phyloP scores from a whole-genome alignment of 768 basidiomycete species.

The Leccinellum albellum region DNA sequence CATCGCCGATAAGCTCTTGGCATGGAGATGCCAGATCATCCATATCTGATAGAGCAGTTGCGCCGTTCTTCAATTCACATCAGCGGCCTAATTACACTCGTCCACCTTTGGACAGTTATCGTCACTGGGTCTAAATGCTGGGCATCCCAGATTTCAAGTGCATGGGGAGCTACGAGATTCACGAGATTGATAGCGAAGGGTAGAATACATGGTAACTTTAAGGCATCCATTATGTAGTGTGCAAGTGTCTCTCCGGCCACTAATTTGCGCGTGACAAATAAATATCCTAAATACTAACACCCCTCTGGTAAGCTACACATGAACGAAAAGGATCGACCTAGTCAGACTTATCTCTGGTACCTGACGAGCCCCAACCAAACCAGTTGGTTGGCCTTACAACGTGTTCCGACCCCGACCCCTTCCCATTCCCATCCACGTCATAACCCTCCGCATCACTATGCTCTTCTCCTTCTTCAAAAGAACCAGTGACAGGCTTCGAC shows the following conservation, averaged over 20 bases:
- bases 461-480: slow-evolving; percentile 55
- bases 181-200: not conserved
- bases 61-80: not conserved
- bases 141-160: not conserved
- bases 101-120: not conserved
- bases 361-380: slow-evolving; percentile 33
- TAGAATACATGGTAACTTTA: too few relatives aligned
- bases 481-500: slow-evolving; percentile 33
- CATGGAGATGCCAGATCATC: not conserved
- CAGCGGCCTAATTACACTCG: not conserved
- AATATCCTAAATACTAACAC: slow-evolving; percentile 7
- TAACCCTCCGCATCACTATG: slow-evolving; percentile 69
- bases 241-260: not conserved
- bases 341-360: slow-evolving; percentile 20
- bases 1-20: slow-evolving; percentile 1
- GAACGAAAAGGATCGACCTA: not conserved
- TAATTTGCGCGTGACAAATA: not conserved
- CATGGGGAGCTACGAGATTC: not conserved
- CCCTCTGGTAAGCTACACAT: slow-evolving; percentile 1
- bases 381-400: slow-evolving; percentile 32
- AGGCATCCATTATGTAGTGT: not conserved
- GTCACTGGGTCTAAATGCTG: not conserved
- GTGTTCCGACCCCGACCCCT: slow-evolving; percentile 14
- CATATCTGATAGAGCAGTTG: not conserved
- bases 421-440: slow-evolving; percentile 33